phyloP scores from a whole-genome alignment of 2,329 filamentous ascomycete species.

The Drechslerella coelobrocha region DNA sequence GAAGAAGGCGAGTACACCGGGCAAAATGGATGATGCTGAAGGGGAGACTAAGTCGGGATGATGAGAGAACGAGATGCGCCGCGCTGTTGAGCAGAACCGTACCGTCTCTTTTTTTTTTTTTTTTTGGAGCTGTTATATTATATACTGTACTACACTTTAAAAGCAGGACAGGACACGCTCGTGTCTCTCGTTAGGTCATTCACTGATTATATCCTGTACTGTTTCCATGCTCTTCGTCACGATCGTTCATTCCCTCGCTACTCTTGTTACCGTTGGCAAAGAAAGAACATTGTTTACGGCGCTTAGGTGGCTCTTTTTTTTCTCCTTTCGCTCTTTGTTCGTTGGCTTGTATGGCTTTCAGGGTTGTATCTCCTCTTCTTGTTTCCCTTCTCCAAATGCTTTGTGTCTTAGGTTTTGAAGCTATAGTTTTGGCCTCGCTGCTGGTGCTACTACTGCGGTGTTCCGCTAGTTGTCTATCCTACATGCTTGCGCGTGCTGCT shows the following conservation, averaged over 20 bases:
- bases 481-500: too few species aligned
- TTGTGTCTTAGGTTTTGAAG: too few species aligned
- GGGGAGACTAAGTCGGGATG: conserved; percentile 1
- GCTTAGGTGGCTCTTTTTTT: conserved; percentile 44
- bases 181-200: conserved; percentile 7
- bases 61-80: background rate
- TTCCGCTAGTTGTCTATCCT: too few species aligned
- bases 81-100: conserved; percentile 2
- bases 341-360: too few species aligned
- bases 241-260: conserved; percentile 27
- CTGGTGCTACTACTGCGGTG: too few species aligned
- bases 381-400: background rate
- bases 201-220: conserved; percentile 1
- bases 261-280: conserved; percentile 24
- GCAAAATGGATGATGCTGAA: conserved; percentile 37
- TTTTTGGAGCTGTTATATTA: too few species aligned
- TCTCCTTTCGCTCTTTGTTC: background rate
- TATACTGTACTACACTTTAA: conserved; percentile 14
- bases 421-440: too few species aligned
- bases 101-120: conserved; percentile 4
- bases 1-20: conserved; percentile 30
- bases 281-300: conserved; percentile 48
- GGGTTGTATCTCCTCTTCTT: background rate
- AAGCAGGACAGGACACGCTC: conserved; percentile 4
- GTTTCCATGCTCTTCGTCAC: background rate